A percentile compares a stretch with the other conserved stretches of the same genome.
Conservation (phyloP, 78 protist genomes). For the Chrysochromulina parva region DNA sequence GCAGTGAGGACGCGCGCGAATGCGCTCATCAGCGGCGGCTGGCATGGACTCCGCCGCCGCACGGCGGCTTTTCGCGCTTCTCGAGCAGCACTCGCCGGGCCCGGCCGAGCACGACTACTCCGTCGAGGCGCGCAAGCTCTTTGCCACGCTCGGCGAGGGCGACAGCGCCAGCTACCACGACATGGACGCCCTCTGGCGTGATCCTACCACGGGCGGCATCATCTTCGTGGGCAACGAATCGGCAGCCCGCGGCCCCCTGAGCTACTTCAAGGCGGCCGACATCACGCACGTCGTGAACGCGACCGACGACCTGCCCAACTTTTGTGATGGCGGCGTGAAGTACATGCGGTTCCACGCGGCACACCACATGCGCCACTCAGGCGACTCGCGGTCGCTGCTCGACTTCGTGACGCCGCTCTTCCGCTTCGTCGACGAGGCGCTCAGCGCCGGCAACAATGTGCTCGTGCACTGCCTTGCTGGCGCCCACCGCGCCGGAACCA, state of each 20-base stretch:
- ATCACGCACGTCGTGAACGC: neutral
- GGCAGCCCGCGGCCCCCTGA: neutral
- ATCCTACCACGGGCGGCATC: no score
- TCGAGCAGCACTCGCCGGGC: no score
- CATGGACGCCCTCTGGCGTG: no score
- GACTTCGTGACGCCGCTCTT: neutral
- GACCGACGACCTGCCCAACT: neutral
- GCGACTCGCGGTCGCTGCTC: neutral
- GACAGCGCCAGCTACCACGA: no score
- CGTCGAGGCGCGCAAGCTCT: no score
- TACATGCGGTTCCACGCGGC: neutral
- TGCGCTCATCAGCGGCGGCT: no score
- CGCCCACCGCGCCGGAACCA: conserved; percentile 15
- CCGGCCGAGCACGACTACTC: no score
- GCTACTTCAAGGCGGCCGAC: no score
- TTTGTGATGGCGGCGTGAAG: neutral
- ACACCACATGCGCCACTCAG: neutral
- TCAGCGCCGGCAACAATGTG: neutral
- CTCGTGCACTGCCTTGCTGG: conserved; percentile 11
- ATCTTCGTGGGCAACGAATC: neutral
- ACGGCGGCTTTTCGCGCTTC: no score
- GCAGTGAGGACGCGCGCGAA: no score
- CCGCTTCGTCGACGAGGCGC: neutral
- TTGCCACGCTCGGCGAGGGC: no score
- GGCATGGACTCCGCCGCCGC: no score